These are phyloP conservation scores for Zopfochytrium polystomum DNA, from an alignment of 371 early-diverging fungal genomes.

Conservation along the genomic window DNA sequence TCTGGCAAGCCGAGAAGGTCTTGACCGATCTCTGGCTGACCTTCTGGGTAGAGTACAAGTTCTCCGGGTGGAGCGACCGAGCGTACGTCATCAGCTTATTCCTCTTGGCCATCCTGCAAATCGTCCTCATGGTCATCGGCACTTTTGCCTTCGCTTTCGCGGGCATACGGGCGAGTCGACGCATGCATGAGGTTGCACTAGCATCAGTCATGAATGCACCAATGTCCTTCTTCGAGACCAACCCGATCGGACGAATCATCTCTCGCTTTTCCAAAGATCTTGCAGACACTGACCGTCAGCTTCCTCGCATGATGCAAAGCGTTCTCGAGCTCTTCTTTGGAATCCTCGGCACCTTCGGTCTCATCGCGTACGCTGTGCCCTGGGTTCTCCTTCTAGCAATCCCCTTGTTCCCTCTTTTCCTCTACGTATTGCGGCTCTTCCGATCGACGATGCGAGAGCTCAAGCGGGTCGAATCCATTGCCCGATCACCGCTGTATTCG, in stretches of 20 bases:
- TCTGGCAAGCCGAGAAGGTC: conserved; percentile 24
- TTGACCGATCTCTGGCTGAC: conserved; percentile 38
- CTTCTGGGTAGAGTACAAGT: no score
- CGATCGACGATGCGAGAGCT: conserved; percentile 36
- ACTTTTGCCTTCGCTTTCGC: conserved; percentile 6
- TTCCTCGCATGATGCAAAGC: conserved; percentile 9
- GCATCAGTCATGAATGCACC: conserved; percentile 62
- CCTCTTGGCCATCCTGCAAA: conserved; percentile 1
- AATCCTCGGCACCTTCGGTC: conserved; percentile 10
- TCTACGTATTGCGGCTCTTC: conserved; percentile 8
- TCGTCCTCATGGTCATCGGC: background rate
- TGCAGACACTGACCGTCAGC: no score
- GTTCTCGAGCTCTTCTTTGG: conserved; percentile 7
- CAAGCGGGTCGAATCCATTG: conserved; percentile 43
- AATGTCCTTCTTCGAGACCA: conserved; percentile 77
- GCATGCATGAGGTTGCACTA: conserved; percentile 56
- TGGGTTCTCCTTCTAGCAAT: conserved; percentile 17
- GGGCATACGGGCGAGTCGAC: conserved; percentile 5
- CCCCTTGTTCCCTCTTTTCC: conserved; percentile 30
- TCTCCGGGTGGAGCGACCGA: conserved; percentile 17
- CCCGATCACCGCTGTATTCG: no score
- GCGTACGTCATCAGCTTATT: conserved; percentile 8
- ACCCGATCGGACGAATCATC: conserved; percentile 78
- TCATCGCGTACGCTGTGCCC: conserved; percentile 20
- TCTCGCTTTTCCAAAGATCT: conserved; percentile 61